Conservation (phyloP, 257 asterid genomes). For the Cruciata laevipes region DNA sequence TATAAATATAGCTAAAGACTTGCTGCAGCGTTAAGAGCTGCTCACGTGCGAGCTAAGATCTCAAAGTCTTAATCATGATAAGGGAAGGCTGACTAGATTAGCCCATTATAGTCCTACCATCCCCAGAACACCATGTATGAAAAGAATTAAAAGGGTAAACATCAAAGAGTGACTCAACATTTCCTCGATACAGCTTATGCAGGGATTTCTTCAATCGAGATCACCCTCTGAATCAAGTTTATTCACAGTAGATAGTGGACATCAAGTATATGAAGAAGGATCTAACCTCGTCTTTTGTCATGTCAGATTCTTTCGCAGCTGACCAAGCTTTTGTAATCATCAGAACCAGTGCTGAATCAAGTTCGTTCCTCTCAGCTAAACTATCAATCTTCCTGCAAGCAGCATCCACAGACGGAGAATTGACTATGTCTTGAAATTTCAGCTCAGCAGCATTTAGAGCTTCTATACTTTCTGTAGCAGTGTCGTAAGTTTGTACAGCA, state of each 20-base stretch:
- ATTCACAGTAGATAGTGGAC: neutral
- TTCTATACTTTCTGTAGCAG: constrained; percentile 64
- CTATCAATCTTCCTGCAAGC: constrained; percentile 86
- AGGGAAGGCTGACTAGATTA: neutral
- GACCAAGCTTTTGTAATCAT: constrained; percentile 96
- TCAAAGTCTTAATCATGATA: neutral
- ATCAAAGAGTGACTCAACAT: neutral
- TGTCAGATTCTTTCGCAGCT: constrained; percentile 80
- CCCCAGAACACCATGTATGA: neutral
- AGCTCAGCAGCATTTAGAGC: constrained; percentile 74
- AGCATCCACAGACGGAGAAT: constrained; percentile 80
- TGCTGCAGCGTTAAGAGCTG: neutral
- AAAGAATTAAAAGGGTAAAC: neutral
- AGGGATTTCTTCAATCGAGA: neutral
- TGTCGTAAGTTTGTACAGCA: constrained; percentile 74
- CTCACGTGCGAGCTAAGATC: neutral
- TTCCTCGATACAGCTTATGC: neutral
- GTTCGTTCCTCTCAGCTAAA: constrained; percentile 77
- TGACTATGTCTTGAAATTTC: constrained; percentile 80
- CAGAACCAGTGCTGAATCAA: constrained; percentile 81
- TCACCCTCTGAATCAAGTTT: neutral
- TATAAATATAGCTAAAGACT: neutral
- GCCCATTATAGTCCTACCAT: no score
- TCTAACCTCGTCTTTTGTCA: constrained; percentile 76
- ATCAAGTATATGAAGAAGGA: constrained; percentile 6